Percentiles rank a stretch among this genome's conserved stretches.
Evolutionary conservation across 164 flowering plant species (phyloP).

Genomic region (Macadamia tetraphylla): DNA sequence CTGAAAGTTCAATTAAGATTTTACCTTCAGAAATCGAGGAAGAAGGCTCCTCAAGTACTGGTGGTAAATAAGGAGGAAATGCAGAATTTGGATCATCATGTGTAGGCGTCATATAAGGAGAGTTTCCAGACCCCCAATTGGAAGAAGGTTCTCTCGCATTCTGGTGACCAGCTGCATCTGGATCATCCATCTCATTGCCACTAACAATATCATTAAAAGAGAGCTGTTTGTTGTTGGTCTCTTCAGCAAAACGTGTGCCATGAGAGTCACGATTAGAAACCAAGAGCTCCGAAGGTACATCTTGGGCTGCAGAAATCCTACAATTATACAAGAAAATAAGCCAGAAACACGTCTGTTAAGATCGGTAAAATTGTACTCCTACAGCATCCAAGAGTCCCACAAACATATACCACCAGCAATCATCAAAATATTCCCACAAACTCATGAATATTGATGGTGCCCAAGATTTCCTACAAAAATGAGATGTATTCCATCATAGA

Average conservation of each 20-base stretch:
- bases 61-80: slow-evolving; percentile 66
- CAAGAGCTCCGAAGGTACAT: slow-evolving; percentile 25
- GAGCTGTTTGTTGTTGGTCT: slow-evolving; percentile 41
- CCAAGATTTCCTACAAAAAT: no score
- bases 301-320: slow-evolving; percentile 43
- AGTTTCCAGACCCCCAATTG: slow-evolving; percentile 62
- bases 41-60: slow-evolving; percentile 92
- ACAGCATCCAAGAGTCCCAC: not conserved
- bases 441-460: not conserved
- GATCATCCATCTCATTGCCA: slow-evolving; percentile 54
- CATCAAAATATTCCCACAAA: not conserved
- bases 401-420: slow-evolving; percentile 4
- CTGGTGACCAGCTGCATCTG: slow-evolving; percentile 37
- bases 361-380: not conserved
- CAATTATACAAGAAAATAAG: slow-evolving; percentile 7
- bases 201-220: slow-evolving; percentile 58
- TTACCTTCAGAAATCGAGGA: slow-evolving; percentile 95
- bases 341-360: not conserved
- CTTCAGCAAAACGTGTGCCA: slow-evolving; percentile 30
- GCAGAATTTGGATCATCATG: slow-evolving; percentile 63
- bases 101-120: slow-evolving; percentile 38
- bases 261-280: slow-evolving; percentile 27
- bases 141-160: slow-evolving; percentile 50
- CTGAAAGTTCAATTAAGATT: not conserved
- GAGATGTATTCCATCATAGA: no score